Evolutionary conservation across 83 land plant genomes (phyloP).

Genomic region (Picea mariana): DNA sequence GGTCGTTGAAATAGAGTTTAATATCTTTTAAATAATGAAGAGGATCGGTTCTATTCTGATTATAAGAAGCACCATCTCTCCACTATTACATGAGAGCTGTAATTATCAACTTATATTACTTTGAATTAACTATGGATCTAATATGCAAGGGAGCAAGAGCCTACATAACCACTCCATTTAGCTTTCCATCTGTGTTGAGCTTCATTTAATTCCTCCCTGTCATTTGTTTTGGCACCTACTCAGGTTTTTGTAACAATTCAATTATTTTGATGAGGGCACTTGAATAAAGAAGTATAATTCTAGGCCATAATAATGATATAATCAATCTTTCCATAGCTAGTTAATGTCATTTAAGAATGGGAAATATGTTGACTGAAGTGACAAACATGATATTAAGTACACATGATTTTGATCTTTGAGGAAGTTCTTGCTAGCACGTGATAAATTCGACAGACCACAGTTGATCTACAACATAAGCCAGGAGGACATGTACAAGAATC

Average conservation of each 20-base stretch:
- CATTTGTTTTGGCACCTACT: no score
- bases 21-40: no score
- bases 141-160: no score
- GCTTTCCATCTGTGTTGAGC: no score
- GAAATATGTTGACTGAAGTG: neutral
- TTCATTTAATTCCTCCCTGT: no score
- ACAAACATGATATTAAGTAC: neutral
- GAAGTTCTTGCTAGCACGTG: neutral
- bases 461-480: neutral
- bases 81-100: no score
- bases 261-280: neutral
- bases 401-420: neutral
- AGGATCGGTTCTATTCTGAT: no score
- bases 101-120: no score
- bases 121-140: no score
- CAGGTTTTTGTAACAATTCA: neutral
- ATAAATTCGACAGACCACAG: slow-evolving; percentile 1
- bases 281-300: neutral
- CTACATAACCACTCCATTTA: no score
- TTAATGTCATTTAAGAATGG: neutral
- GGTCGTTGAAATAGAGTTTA: no score
- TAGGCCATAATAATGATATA: neutral
- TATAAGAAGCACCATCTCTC: no score
- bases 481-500: slow-evolving; percentile 39
- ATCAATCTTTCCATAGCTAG: neutral